Evolutionary conservation across 2,329 filamentous ascomycete species (phyloP).

Genomic region (Teratosphaeria destructans): DNA sequence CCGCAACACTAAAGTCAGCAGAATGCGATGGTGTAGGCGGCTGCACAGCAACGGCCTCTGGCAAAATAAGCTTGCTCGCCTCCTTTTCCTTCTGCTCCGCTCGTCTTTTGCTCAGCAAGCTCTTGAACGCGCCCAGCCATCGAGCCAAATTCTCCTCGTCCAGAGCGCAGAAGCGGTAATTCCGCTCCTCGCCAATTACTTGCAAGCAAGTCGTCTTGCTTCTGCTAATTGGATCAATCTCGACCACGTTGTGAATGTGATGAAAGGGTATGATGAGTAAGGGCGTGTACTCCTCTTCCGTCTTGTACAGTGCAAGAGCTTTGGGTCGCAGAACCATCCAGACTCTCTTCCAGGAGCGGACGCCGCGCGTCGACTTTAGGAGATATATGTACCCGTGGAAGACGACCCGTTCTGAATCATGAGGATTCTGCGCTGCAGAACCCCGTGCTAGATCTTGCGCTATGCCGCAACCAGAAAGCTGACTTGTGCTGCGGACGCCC

Average conservation of each 20-base stretch:
- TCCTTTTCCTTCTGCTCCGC: not conserved
- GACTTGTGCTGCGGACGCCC: constrained; percentile 46
- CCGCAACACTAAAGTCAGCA: not conserved
- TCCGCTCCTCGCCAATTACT: constrained; percentile 80
- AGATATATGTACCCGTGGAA: constrained; percentile 87
- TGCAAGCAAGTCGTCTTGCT: constrained; percentile 84
- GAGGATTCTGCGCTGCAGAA: constrained; percentile 1
- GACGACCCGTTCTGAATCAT: constrained; percentile 75
- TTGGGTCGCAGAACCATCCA: constrained; percentile 86
- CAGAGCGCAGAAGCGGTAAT: constrained; percentile 45
- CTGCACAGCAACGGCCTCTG: constrained; percentile 1
- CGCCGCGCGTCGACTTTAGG: constrained; percentile 69
- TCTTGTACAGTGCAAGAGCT: constrained; percentile 84
- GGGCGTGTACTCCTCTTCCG: constrained; percentile 80
- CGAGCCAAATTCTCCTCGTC: constrained; percentile 75
- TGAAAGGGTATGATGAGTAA: constrained; percentile 69
- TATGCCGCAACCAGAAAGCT: constrained; percentile 44
- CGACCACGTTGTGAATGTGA: constrained; percentile 78
- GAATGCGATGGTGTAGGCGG: not conserved
- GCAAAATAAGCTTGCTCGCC: not conserved
- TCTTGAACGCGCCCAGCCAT: constrained; percentile 87
- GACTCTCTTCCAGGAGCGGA: constrained; percentile 87
- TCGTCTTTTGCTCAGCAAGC: constrained; percentile 48
- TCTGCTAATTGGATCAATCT: constrained; percentile 77
- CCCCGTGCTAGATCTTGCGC: constrained; percentile 5